These are phyloP conservation scores for Evernia prunastri DNA, from an alignment of 495 filamentous ascomycete species.

Conservation along the genomic window DNA sequence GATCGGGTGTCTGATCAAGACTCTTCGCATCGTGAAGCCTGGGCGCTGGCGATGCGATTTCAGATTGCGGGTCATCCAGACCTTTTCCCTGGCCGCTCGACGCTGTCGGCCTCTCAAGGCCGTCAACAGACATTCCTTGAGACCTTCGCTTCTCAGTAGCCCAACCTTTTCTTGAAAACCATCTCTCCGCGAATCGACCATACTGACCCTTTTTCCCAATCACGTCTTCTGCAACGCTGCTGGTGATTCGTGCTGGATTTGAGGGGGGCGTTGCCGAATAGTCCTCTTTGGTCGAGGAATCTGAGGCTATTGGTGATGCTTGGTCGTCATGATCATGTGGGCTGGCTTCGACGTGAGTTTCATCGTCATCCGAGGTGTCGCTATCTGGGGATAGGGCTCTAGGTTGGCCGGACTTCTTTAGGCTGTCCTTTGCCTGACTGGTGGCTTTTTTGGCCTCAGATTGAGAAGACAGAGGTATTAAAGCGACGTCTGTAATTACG, in stretches of 20 bases:
- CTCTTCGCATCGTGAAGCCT: not conserved
- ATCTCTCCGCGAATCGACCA: constrained; percentile 78
- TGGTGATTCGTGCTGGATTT: constrained; percentile 34
- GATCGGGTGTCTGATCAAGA: not conserved
- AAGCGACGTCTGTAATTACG: constrained; percentile 72
- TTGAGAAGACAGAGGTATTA: constrained; percentile 78
- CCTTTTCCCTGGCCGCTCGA: not conserved
- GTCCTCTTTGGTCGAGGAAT: constrained; percentile 4
- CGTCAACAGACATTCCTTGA: constrained; percentile 49
- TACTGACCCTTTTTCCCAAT: constrained; percentile 71
- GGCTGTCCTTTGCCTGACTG: constrained; percentile 49
- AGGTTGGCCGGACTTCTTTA: constrained; percentile 29
- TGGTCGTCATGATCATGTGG: constrained; percentile 35
- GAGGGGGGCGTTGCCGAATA: not conserved
- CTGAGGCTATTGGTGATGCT: constrained; percentile 3
- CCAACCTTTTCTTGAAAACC: constrained; percentile 82
- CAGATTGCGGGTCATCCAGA: not conserved
- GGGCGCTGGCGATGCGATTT: not conserved
- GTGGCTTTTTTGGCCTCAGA: constrained; percentile 67
- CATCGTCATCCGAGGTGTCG: constrained; percentile 31
- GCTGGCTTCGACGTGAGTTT: constrained; percentile 21
- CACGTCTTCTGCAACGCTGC: constrained; percentile 73
- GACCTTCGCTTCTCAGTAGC: constrained; percentile 50
- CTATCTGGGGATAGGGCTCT: constrained; percentile 28
- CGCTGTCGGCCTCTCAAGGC: constrained; percentile 18